Percentiles rank a stretch among this genome's conserved stretches.
phyloP scores from a whole-genome alignment of 2,329 filamentous ascomycete genomes.

The Botrytis byssoidea region DNA sequence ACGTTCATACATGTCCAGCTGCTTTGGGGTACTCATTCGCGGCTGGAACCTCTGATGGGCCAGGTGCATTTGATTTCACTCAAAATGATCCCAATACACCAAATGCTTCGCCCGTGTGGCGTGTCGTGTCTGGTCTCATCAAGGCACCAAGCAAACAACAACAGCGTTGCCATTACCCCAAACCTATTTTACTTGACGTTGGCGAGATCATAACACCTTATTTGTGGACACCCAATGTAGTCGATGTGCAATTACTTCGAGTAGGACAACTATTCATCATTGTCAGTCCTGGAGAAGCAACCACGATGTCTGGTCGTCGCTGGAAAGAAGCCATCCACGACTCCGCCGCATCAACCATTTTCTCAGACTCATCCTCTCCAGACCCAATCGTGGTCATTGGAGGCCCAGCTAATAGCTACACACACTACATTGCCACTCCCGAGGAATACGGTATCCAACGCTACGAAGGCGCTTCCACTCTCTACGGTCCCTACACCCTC shows the following conservation, averaged over 20 bases:
- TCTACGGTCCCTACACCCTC: slow-evolving; percentile 80
- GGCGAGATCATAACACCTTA: slow-evolving; percentile 79
- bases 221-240: slow-evolving; percentile 85
- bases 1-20: slow-evolving; percentile 75
- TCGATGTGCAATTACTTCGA: slow-evolving; percentile 82
- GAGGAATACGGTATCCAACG: slow-evolving; percentile 83
- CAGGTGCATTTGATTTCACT: slow-evolving; percentile 89
- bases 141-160: slow-evolving; percentile 70
- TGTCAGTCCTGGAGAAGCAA: slow-evolving; percentile 81
- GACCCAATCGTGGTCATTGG: slow-evolving; percentile 79
- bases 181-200: slow-evolving; percentile 85
- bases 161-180: slow-evolving; percentile 71
- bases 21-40: slow-evolving; percentile 91
- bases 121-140: slow-evolving; percentile 68
- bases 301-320: slow-evolving; percentile 85
- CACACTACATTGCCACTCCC: slow-evolving; percentile 71
- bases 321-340: slow-evolving; percentile 72
- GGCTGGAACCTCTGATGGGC: slow-evolving; percentile 87
- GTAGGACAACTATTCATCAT: slow-evolving; percentile 83
- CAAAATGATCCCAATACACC: slow-evolving; percentile 78
- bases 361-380: slow-evolving; percentile 40
- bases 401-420: slow-evolving; percentile 87
- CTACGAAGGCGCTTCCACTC: slow-evolving; percentile 91
- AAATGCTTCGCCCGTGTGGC: slow-evolving; percentile 68
- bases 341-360: slow-evolving; percentile 47